Evolutionary conservation across 495 filamentous ascomycete species (phyloP).

Genomic region (Hamigera avellanea): DNA sequence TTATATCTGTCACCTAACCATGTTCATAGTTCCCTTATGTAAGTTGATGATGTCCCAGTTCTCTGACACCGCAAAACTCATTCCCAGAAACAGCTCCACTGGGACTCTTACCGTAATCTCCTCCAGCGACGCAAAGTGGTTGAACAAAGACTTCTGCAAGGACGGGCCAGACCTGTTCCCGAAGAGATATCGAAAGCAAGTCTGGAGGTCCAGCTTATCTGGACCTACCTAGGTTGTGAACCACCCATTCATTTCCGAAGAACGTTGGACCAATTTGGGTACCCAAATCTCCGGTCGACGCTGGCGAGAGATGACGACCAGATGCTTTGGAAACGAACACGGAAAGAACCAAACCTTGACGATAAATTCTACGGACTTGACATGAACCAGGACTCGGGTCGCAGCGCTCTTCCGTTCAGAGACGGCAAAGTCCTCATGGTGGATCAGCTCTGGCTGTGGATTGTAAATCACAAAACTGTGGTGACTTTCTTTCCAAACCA

Average conservation of each 20-base stretch:
- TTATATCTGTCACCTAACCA: not conserved
- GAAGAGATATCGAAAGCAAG: constrained; percentile 38
- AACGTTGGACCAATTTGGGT: constrained; percentile 57
- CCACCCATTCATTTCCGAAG: constrained; percentile 52
- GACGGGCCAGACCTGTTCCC: constrained; percentile 45
- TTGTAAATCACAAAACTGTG: constrained; percentile 47
- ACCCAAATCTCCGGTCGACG: constrained; percentile 51
- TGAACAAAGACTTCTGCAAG: constrained; percentile 40
- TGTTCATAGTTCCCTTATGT: not conserved
- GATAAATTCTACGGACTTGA: constrained; percentile 13
- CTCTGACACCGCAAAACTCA: no score
- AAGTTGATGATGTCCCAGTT: no score
- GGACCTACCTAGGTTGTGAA: constrained; percentile 53
- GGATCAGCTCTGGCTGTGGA: constrained; percentile 60
- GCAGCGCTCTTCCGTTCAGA: constrained; percentile 21
- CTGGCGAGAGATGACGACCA: constrained; percentile 55
- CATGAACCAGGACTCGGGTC: constrained; percentile 9
- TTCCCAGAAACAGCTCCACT: constrained; percentile 45
- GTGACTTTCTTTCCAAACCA: constrained; percentile 47
- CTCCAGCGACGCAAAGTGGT: constrained; percentile 49
- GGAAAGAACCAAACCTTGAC: constrained; percentile 22
- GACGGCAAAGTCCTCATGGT: constrained; percentile 58
- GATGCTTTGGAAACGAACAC: constrained; percentile 60
- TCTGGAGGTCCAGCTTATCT: constrained; percentile 48
- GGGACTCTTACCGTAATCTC: constrained; percentile 52